Percentiles rank a stretch among this genome's conserved stretches.
Conservation (phyloP, 495 filamentous ascomycete genomes). For the Penicillium alfredii region DNA sequence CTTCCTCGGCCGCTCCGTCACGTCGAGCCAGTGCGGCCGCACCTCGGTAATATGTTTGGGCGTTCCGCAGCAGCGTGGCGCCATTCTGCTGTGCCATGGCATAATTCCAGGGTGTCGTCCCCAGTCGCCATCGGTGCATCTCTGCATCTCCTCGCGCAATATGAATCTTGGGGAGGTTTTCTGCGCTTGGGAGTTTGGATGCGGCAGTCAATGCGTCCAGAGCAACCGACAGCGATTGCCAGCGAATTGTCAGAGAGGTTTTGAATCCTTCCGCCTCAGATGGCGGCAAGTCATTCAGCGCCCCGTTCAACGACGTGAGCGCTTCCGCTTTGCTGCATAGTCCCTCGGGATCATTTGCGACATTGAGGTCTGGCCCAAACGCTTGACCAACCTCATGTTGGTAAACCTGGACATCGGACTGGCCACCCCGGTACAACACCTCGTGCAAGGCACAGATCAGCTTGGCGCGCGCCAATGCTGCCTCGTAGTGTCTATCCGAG, state of each 20-base stretch:
- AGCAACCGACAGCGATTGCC: slow-evolving; percentile 45
- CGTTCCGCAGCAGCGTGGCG: slow-evolving; percentile 51
- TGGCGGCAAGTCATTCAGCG: slow-evolving; percentile 31
- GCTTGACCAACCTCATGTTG: slow-evolving; percentile 39
- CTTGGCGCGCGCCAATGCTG: slow-evolving; percentile 45
- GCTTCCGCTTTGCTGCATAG: slow-evolving; percentile 56
- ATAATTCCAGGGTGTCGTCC: slow-evolving; percentile 41
- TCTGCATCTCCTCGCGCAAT: slow-evolving; percentile 58
- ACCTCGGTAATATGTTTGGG: slow-evolving; percentile 59
- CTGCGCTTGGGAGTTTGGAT: slow-evolving; percentile 43
- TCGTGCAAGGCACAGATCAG: slow-evolving; percentile 51
- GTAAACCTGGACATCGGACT: slow-evolving; percentile 45
- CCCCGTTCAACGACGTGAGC: slow-evolving; percentile 47
- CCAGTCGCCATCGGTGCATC: slow-evolving; percentile 51
- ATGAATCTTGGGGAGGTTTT: slow-evolving; percentile 55
- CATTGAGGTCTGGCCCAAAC: slow-evolving; percentile 37
- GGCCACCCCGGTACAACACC: slow-evolving; percentile 46
- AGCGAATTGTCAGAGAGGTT: slow-evolving; percentile 33
- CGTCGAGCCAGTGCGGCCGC: slow-evolving; percentile 44
- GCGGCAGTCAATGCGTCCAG: slow-evolving; percentile 47
- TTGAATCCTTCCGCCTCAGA: slow-evolving; percentile 21
- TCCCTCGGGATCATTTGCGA: slow-evolving; percentile 41
- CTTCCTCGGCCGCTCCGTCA: slow-evolving; percentile 38
- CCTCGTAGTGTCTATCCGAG: slow-evolving; percentile 46
- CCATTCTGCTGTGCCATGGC: slow-evolving; percentile 42